A percentile compares a stretch with the other conserved stretches of the same genome.
These are phyloP conservation scores for Cylindricascospora bacillispora DNA, from an alignment of 1,139 yeast genomes.

Conservation along the genomic window DNA sequence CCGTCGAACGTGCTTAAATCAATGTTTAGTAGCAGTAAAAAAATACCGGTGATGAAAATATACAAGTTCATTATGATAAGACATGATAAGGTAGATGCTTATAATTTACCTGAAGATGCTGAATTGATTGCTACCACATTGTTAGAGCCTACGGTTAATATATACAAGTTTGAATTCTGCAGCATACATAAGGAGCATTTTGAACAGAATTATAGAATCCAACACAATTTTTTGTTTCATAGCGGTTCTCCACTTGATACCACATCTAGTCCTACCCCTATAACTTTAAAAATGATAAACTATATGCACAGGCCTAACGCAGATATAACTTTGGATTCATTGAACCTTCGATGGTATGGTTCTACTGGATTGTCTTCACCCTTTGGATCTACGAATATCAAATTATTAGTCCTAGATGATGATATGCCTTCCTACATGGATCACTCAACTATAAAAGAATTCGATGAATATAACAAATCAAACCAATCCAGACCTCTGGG, in stretches of 20 bases:
- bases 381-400: conserved; percentile 21
- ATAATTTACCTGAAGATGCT: conserved; percentile 7
- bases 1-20: conserved; percentile 20
- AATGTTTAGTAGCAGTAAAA: conserved; percentile 16
- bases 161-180: conserved; percentile 17
- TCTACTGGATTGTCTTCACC: conserved; percentile 24
- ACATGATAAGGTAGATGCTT: conserved; percentile 4
- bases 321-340: conserved; percentile 14
- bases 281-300: conserved; percentile 10
- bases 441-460: conserved; percentile 7
- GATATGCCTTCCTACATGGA: conserved; percentile 23
- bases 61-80: conserved; percentile 18
- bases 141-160: conserved; percentile 4
- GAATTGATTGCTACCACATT: conserved; percentile 7
- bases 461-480: conserved; percentile 7
- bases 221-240: conserved; percentile 14
- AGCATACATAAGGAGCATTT: conserved; percentile 10
- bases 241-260: too few species aligned
- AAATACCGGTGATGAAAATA: conserved; percentile 21
- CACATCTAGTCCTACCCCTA: too few species aligned
- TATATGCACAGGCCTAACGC: conserved; percentile 16
- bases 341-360: conserved; percentile 23
- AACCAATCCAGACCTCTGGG: conserved; percentile 12
- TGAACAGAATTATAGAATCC: conserved; percentile 10
- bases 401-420: conserved; percentile 23